A percentile compares a stretch with the other conserved stretches of the same genome.
Evolutionary conservation across 306 rosid species (phyloP).

Genomic region (Senna tora): DNA sequence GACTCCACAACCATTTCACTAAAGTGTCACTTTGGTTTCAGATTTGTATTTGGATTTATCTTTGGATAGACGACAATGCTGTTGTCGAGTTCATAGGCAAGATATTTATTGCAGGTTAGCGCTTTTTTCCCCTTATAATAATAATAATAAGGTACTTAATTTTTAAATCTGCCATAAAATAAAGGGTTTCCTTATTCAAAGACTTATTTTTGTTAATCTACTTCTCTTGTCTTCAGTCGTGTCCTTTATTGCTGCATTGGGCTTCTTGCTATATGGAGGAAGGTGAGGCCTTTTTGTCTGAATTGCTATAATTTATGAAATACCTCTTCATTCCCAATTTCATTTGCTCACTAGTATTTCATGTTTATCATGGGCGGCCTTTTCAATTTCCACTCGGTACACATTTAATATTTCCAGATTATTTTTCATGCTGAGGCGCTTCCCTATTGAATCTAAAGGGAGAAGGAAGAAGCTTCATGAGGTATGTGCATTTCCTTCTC

Average conservation of each 20-base stretch:
- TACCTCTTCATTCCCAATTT: slow-evolving; percentile 25
- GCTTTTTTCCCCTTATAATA: neutral
- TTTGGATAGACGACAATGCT: slow-evolving; percentile 69
- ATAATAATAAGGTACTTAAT: neutral
- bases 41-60: slow-evolving; percentile 90
- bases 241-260: slow-evolving; percentile 86
- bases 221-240: slow-evolving; percentile 54
- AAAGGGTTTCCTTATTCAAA: slow-evolving; percentile 8
- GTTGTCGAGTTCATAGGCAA: slow-evolving; percentile 68
- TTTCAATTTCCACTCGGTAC: neutral
- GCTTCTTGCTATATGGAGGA: slow-evolving; percentile 96
- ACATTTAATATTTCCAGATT: slow-evolving; percentile 52
- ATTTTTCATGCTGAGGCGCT: slow-evolving; percentile 95
- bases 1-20: slow-evolving; percentile 25
- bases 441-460: slow-evolving; percentile 98
- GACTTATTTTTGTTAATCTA: slow-evolving; percentile 1
- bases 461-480: slow-evolving; percentile 97
- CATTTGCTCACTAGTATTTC: slow-evolving; percentile 29
- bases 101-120: slow-evolving; percentile 89
- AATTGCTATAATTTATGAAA: slow-evolving; percentile 33
- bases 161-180: slow-evolving; percentile 31
- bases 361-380: slow-evolving; percentile 11
- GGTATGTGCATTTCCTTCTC: slow-evolving; percentile 57
- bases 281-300: slow-evolving; percentile 62
- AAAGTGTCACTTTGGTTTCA: slow-evolving; percentile 45